These are phyloP conservation scores for Flammula alnicola DNA, from an alignment of 1,284 basidiomycete species.

Conservation along the genomic window DNA sequence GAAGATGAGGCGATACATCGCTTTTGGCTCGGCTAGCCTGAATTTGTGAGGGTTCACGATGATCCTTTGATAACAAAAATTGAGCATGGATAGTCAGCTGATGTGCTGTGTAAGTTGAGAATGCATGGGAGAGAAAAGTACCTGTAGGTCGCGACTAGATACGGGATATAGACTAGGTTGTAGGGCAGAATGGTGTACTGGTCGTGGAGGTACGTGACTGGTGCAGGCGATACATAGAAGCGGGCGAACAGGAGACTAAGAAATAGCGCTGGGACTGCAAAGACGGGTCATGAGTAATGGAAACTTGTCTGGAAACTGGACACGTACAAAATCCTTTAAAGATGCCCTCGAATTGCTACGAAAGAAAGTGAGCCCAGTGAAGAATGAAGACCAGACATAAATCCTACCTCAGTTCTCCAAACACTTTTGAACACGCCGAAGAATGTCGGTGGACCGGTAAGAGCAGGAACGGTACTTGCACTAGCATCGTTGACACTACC, in stretches of 20 bases:
- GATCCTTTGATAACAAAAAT: conserved; percentile 2
- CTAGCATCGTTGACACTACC: not conserved
- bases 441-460: conserved; percentile 6
- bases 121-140: not conserved
- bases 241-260: conserved; percentile 7
- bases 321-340: conserved; percentile 17
- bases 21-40: conserved; percentile 9
- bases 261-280: conserved; percentile 12
- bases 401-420: conserved; percentile 16
- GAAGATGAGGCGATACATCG: conserved; percentile 11
- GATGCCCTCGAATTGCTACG: conserved; percentile 13
- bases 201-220: not conserved
- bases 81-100: not conserved
- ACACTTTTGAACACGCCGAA: conserved; percentile 11
- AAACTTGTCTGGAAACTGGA: not conserved
- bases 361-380: not conserved
- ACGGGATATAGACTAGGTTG: conserved; percentile 15
- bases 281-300: not conserved
- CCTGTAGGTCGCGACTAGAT: conserved; percentile 14
- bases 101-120: too few relatives aligned
- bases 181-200: conserved; percentile 7
- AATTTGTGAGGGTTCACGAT: conserved; percentile 16
- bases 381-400: too few relatives aligned
- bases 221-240: conserved; percentile 16
- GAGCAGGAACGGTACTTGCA: not conserved